Conservation (phyloP, 1,139 yeast genomes). For the Blastobotrys apis region DNA sequence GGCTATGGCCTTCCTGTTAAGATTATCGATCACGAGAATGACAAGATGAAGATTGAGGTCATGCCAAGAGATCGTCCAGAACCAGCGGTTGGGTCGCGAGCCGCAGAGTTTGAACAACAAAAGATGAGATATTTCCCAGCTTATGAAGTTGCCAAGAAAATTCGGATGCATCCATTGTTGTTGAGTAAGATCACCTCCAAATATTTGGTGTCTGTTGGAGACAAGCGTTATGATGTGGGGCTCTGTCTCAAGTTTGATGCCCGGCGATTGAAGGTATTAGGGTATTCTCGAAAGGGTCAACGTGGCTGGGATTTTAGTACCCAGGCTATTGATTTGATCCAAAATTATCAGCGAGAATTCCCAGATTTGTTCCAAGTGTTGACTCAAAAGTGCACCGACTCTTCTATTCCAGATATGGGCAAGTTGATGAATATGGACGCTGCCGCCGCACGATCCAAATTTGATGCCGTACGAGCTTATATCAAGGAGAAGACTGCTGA, state of each 20-base stretch:
- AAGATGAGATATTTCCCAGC: constrained; percentile 63
- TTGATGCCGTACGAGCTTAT: constrained; percentile 39
- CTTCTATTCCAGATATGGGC: constrained; percentile 41
- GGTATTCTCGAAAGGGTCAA: constrained; percentile 67
- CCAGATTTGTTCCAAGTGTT: constrained; percentile 55
- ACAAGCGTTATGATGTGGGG: constrained; percentile 68
- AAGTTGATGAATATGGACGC: constrained; percentile 41
- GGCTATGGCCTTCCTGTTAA: constrained; percentile 86
- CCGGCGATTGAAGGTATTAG: constrained; percentile 76
- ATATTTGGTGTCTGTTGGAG: constrained; percentile 54
- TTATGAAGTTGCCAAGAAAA: constrained; percentile 55
- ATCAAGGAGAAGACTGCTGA: constrained; percentile 42
- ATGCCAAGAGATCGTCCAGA: constrained; percentile 29
- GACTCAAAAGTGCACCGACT: constrained; percentile 24
- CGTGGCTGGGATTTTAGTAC: constrained; percentile 83
- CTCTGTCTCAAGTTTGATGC: constrained; percentile 80
- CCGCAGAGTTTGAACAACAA: constrained; percentile 54
- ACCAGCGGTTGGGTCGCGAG: constrained; percentile 39
- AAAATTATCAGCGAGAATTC: constrained; percentile 57
- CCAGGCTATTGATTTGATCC: constrained; percentile 63
- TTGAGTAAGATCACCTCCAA: constrained; percentile 76
- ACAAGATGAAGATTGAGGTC: constrained; percentile 33
- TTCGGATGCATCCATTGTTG: constrained; percentile 58
- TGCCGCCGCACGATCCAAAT: constrained; percentile 41
- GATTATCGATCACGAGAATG: constrained; percentile 53